Evolutionary conservation across 257 asterid genomes (phyloP).

Genomic region (Datura wrightii): DNA sequence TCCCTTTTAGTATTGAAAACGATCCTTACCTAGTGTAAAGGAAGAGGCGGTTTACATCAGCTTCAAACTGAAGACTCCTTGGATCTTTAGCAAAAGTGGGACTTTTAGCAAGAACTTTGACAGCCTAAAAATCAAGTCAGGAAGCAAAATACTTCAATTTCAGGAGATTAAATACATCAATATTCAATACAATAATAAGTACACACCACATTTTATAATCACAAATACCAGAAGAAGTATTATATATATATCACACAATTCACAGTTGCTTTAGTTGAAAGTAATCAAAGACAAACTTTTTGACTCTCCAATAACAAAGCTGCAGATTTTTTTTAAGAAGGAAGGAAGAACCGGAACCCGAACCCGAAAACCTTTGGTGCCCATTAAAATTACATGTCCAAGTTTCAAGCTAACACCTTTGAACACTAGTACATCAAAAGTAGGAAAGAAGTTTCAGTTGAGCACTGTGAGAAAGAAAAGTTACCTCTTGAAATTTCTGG

Average conservation of each 20-base stretch:
- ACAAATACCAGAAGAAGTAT: not conserved
- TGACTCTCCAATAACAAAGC: not conserved
- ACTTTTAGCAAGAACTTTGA: conserved; percentile 89
- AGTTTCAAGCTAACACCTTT: not conserved
- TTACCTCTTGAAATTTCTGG: conserved; percentile 48
- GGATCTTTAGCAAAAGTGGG: conserved; percentile 75
- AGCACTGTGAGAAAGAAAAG: not conserved
- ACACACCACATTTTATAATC: not conserved
- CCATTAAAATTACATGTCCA: not conserved
- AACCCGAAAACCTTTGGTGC: not conserved
- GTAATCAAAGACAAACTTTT: not conserved
- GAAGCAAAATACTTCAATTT: conserved; percentile 13
- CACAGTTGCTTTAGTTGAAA: not conserved
- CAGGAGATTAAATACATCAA: not conserved
- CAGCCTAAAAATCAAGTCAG: conserved; percentile 57
- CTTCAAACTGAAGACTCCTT: conserved; percentile 80
- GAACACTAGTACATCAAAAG: not conserved
- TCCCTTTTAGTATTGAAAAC: not conserved
- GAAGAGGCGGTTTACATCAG: conserved; percentile 80
- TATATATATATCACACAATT: not conserved
- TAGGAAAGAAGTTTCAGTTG: not conserved
- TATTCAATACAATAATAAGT: not conserved
- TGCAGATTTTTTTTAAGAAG: not conserved
- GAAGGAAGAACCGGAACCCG: not conserved
- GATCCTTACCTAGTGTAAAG: conserved; percentile 75